Base-by-base conservation (phyloP, 1,284 basidiomycete genomes). In the Cystobasidiaceae sp. region DNA sequence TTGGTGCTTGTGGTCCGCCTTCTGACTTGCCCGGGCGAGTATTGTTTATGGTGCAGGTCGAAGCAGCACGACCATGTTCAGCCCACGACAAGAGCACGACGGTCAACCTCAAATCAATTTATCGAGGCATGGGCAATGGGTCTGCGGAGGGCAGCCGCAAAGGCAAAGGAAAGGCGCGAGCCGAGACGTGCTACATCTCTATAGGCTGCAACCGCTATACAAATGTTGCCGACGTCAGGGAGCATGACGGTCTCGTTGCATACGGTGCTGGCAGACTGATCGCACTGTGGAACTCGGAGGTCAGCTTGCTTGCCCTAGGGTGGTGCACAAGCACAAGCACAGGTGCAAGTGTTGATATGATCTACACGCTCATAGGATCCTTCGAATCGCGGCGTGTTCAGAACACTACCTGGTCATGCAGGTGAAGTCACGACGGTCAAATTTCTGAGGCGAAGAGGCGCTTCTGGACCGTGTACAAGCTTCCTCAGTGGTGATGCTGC, bases 181-280 rank as follows among this genome's bases (percentile, higher is more conserved):
- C 39, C 58, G 60, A 62, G 46, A 32, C 82, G n/a, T 68, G 70
- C 15, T 93, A 93, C 76, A 86, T 90, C 54, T 81, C 89, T 1
- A 84, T 88, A 0, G 84, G 90, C 5, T 82, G 84, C 15, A 96
- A 94, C 74, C 82, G 91, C 33, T 83, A 86, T 73, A 81, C 83
- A 44, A 82, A 86, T 70, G 83, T 84, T 1, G 86, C 86, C 9
- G 81, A 84, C 72, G 76, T 82, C 2, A 83, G 72, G 17, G 58
- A 83, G 0, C 73, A 77, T 1, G 75, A 79, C 23, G 85, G 85
- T 1, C 76, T 87, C 1, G 78, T 90, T 39, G 88, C 86, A 0
- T 92, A 88, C 71, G 93, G 87, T 19, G 85, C 89, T 0, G 85
- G 85, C n/a, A 85, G 81, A 62, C 79, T 87, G 21, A 77, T 96